Evolutionary conservation across 2,329 filamentous ascomycete species (phyloP).

Genomic region (Fusarium drepaniforme): DNA sequence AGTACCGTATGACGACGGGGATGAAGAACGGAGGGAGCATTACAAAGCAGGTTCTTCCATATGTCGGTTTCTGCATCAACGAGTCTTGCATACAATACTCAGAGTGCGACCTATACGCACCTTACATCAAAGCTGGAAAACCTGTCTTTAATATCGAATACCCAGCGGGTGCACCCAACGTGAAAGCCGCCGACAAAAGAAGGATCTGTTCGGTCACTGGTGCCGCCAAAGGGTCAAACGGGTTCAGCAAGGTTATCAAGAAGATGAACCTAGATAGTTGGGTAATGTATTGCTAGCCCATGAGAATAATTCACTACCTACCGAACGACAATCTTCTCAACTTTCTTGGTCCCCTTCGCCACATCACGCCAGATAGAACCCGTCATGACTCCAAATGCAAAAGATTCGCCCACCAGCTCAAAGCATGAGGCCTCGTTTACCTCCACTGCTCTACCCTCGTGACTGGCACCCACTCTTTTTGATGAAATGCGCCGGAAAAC

Average conservation of each 20-base stretch:
- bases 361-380: background rate
- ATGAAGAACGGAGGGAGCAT: slow-evolving; percentile 77
- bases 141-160: slow-evolving; percentile 83
- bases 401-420: background rate
- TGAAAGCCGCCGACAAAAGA: slow-evolving; percentile 49
- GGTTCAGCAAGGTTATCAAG: slow-evolving; percentile 76
- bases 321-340: background rate
- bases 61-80: slow-evolving; percentile 76
- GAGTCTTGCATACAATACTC: slow-evolving; percentile 74
- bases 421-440: background rate
- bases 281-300: slow-evolving; percentile 64
- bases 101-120: slow-evolving; percentile 69
- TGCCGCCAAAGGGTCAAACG: slow-evolving; percentile 54
- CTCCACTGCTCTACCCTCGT: background rate
- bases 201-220: slow-evolving; percentile 57
- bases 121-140: slow-evolving; percentile 71
- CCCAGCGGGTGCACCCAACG: slow-evolving; percentile 61
- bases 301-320: background rate
- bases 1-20: slow-evolving; percentile 69
- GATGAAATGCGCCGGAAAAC: background rate
- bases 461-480: background rate
- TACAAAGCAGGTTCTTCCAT: slow-evolving; percentile 59
- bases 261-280: slow-evolving; percentile 73
- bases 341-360: background rate
- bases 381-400: background rate